Base-by-base conservation (phyloP, 2,329 filamentous ascomycete genomes). In the Neonectria neomacrospora region DNA sequence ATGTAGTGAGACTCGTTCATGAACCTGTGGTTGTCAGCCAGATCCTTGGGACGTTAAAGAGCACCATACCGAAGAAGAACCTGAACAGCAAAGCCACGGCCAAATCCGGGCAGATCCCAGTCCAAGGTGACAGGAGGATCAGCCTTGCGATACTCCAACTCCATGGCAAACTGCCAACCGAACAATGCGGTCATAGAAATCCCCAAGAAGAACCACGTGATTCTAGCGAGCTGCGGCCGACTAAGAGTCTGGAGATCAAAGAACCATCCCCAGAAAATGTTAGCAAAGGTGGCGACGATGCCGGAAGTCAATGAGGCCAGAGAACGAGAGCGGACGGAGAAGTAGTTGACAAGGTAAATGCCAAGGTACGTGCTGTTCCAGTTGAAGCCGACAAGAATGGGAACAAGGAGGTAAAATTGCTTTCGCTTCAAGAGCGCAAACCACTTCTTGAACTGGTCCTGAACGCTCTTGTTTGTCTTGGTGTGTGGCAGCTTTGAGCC, bases 321-420 rank as follows among this genome's bases (percentile, higher is more conserved):
- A 1, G 82, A 80, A 3, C 83, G 75, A 0, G 83, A 74, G 2
- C 83, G 79, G 2, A 85, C 83, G 3, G 81, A 83, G 66, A 85
- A 85, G 74, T 85, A 85, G 26, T 79, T 81, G 10, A 83, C 81
- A 16, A 85, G 76, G 67, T 86, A 86, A 18, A 84, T 85, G 7
- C 83, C 82, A 22, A 83, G 75, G 26, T 86, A 86, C 0, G 82
- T 83, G 30, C 70, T 73, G 63, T 84, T 85, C 80, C 83, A 86
- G 61, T 83, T 81, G 66, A 83, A 84, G 0, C 82, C 81, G 0
- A 85, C 69, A 18, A 85, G 77, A 16, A 86, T 78, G 0, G 83
- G 83, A 5, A 85, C 77, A 11, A 86, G 72, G 0, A 86, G 75
- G 54, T 79, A 80, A 65, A 86, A 82, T 12, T 83, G 77, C 65